These are phyloP conservation scores for Prunus armeniaca DNA, from an alignment of 306 rosid species.

Conservation along the genomic window DNA sequence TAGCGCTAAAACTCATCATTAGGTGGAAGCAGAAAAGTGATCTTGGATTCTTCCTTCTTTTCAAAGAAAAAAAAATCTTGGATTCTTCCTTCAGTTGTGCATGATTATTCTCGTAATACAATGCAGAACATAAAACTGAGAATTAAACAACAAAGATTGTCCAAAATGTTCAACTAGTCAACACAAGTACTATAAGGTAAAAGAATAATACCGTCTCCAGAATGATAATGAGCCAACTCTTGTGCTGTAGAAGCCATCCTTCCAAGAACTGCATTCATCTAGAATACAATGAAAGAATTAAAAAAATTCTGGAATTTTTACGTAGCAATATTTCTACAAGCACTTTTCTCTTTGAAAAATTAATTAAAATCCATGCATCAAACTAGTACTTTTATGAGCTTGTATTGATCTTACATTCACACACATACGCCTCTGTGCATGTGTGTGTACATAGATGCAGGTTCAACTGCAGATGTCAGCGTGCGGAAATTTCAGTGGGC, in stretches of 20 bases:
- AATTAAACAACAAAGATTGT: not conserved
- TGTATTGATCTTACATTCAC: not conserved
- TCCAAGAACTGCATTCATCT: constrained; percentile 97
- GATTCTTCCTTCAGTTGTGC: not conserved
- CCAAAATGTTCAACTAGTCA: not conserved
- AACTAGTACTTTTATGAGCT: not conserved
- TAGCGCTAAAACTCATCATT: constrained; percentile 23
- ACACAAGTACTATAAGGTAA: not conserved
- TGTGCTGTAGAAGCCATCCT: constrained; percentile 80
- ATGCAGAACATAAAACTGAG: not conserved
- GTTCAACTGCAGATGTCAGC: not conserved
- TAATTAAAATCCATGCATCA: not conserved
- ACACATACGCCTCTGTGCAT: not conserved
- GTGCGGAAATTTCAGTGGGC: not conserved
- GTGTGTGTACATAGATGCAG: not conserved
- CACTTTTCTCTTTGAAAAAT: not conserved
- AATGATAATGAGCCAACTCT: constrained; percentile 95
- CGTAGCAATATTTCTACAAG: not conserved
- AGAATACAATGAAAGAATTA: constrained; percentile 24
- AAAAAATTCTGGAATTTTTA: not conserved
- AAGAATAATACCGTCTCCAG: constrained; percentile 72
- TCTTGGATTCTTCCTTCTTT: not conserved
- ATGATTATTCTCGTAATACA: not conserved
- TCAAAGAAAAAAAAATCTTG: no score
- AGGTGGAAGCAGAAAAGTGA: not conserved